Conservation (phyloP, 345 rosid species). For the Reutealis trisperma region DNA sequence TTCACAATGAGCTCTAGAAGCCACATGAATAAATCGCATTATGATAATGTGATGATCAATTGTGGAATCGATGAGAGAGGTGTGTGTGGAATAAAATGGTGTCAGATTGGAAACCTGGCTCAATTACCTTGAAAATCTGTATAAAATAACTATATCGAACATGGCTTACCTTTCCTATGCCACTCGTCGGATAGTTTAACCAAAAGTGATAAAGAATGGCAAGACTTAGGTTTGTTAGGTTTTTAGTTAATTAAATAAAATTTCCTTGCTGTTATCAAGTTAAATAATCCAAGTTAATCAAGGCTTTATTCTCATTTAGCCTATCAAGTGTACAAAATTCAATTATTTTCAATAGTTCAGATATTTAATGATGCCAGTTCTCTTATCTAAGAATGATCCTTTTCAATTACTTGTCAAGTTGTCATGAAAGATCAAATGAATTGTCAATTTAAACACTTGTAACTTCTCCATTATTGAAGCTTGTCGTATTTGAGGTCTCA, state of each 20-base stretch:
- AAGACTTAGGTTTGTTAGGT: background rate
- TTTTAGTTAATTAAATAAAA: too few species aligned
- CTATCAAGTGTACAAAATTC: background rate
- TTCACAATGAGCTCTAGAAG: background rate
- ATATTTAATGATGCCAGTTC: background rate
- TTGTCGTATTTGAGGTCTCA: constrained; percentile 1
- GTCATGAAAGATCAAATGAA: background rate
- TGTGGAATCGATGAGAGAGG: background rate
- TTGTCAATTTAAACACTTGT: background rate
- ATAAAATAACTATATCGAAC: too few species aligned
- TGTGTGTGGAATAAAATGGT: too few species aligned
- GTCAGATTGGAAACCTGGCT: background rate
- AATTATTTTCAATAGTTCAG: too few species aligned
- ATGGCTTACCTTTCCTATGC: background rate
- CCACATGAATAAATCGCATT: background rate
- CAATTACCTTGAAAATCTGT: background rate
- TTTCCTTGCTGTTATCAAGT: background rate
- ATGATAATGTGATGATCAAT: background rate
- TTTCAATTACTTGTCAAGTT: background rate
- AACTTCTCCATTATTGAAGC: background rate
- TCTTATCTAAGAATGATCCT: background rate
- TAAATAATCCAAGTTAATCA: too few species aligned
- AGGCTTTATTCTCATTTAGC: background rate
- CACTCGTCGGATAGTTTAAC: background rate
- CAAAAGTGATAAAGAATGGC: background rate